Base-by-base conservation (phyloP, 805 yeast species). In the Candida sphagnicola region DNA sequence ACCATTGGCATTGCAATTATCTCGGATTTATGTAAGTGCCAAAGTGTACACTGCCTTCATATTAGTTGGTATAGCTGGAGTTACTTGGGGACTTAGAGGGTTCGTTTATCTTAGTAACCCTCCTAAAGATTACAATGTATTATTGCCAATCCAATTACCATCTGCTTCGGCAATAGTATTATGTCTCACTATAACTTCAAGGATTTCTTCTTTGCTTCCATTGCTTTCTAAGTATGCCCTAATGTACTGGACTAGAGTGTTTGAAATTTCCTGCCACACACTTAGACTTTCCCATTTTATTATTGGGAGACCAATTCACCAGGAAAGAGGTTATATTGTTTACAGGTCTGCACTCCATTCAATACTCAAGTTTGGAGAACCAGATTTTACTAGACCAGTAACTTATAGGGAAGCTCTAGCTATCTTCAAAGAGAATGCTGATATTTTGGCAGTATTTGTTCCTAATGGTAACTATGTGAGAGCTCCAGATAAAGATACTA, bases 211-310 rank as follows among this genome's bases (percentile, higher is more conserved):
- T 15, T 40, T 35, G 8, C 35, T 31, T 23, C 25, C 18, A 3
- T 14, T 45, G 14, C 32, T 40, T 18, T 34, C 42, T 5, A 38
- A 66, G 13, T 70, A 70, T 45, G 63, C 71, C 11, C 65, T 72
- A 43, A 56, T 57, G 30, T 80, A 76, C 49, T 89, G 96, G 96
- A 59, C 56, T 2, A 57, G 63, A 33, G 79, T 75, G 1, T 84
- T 87, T 53, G 70, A 65, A 35, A 59, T 72, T 5, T 65, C 78
- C 3, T 74, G 85, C 30, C 67, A 74, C 13, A 64, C 67, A 42
- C 60, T 85, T n/a, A 70, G 96, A 31, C 62, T 88, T 25, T 82
- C 95, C 0, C 87, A 93, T n/a, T 89, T 88, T 55, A 75, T 90
- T 12, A 60, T 89, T 26, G 84, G 82, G 14, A 64, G 57, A 14